These are phyloP conservation scores for Ustilago tritici DNA, from an alignment of 1,284 basidiomycete genomes.

Conservation along the genomic window DNA sequence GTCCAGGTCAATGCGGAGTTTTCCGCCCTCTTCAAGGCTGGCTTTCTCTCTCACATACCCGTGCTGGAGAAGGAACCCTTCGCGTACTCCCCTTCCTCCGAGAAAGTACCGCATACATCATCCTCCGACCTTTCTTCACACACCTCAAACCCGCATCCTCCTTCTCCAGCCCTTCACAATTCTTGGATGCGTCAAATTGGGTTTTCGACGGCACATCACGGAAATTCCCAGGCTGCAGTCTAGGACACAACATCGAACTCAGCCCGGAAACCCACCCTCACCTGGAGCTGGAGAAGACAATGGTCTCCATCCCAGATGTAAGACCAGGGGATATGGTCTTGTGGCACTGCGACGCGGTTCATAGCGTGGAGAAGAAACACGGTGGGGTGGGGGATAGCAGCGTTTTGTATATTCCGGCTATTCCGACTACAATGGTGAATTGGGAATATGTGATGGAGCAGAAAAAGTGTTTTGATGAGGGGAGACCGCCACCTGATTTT, in stretches of 20 bases:
- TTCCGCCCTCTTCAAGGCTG: conserved; percentile 83
- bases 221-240: conserved; percentile 75
- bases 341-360: conserved; percentile 84
- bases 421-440: conserved; percentile 78
- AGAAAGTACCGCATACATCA: conserved; percentile 80
- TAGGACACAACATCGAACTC: conserved; percentile 78
- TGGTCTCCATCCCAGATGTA: conserved; percentile 76
- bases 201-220: conserved; percentile 75
- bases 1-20: conserved; percentile 76
- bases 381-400: conserved; percentile 77
- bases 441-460: conserved; percentile 77
- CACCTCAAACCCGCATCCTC: conserved; percentile 50
- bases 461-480: conserved; percentile 73
- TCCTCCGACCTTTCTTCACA: conserved; percentile 82
- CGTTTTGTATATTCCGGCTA: conserved; percentile 83
- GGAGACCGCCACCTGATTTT: conserved; percentile 80
- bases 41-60: conserved; percentile 76
- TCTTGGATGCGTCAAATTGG: conserved; percentile 49
- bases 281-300: conserved; percentile 76
- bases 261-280: conserved; percentile 79
- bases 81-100: conserved; percentile 80
- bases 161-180: conserved; percentile 9
- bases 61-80: conserved; percentile 79
- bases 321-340: conserved; percentile 82
- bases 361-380: conserved; percentile 79